Percentiles rank a stretch among this genome's conserved stretches.
Evolutionary conservation across 176 grass and related monocot genomes (phyloP).

Genomic region (Dendrocalamus sinicus): DNA sequence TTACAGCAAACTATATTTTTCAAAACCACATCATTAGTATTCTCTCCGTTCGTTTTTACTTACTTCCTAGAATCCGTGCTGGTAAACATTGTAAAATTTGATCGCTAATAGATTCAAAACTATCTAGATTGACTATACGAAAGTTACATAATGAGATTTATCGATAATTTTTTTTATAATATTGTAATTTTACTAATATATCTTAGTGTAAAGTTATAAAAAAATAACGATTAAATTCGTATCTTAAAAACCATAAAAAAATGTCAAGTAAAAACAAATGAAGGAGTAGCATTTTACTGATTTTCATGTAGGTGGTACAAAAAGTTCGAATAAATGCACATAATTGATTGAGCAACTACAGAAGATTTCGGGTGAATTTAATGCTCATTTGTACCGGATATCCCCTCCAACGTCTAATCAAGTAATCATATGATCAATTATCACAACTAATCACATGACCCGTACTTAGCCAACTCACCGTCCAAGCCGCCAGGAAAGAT

Average conservation of each 20-base stretch:
- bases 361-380: neutral
- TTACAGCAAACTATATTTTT: neutral
- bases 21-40: neutral
- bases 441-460: constrained; percentile 37
- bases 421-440: constrained; percentile 29
- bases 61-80: neutral
- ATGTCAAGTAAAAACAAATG: too few species aligned
- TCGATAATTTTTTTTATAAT: too few species aligned
- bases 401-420: neutral
- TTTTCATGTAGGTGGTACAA: neutral
- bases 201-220: too few species aligned
- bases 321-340: neutral
- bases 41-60: too few species aligned
- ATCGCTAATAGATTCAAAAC: too few species aligned
- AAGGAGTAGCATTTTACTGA: neutral
- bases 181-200: too few species aligned
- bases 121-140: too few species aligned
- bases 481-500: neutral
- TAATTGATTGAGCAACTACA: neutral
- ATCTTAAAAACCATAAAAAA: too few species aligned
- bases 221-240: too few species aligned
- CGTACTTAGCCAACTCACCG: constrained; percentile 10
- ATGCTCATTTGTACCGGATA: neutral
- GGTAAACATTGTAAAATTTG: too few species aligned
- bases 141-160: too few species aligned